phyloP scores from a whole-genome alignment of 2,329 filamentous ascomycete species.

The Fusarium haematococcum region DNA sequence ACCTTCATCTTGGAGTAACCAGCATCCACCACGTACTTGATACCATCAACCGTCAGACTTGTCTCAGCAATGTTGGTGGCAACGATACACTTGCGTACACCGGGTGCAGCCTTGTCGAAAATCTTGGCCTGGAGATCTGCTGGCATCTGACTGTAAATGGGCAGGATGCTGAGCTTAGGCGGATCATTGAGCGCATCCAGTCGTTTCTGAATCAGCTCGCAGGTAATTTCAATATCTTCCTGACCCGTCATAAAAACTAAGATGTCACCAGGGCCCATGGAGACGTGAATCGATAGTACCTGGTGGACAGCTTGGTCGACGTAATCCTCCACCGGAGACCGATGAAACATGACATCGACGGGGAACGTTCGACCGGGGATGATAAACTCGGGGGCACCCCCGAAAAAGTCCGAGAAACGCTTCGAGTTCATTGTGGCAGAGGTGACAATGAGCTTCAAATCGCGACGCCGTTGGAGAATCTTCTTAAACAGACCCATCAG shows the following conservation, averaged over 20 bases:
- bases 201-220: constrained; percentile 89
- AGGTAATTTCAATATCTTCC: constrained; percentile 97
- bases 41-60: constrained; percentile 96
- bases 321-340: constrained; percentile 96
- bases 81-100: constrained; percentile 96
- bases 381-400: constrained; percentile 94
- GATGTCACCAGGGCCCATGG: constrained; percentile 92
- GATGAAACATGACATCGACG: constrained; percentile 95
- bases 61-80: constrained; percentile 99
- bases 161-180: constrained; percentile 91
- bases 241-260: constrained; percentile 99
- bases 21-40: constrained; percentile 98
- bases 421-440: constrained; percentile 99
- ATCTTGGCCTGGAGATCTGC: constrained; percentile 98
- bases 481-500: constrained; percentile 99
- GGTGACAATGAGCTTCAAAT: constrained; percentile 96
- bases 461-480: constrained; percentile 86
- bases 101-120: constrained; percentile 89
- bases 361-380: constrained; percentile 97
- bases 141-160: constrained; percentile 99
- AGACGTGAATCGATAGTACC: constrained; percentile 94
- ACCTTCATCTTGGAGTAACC: constrained; percentile 98
- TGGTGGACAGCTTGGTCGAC: constrained; percentile 98
- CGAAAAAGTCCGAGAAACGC: constrained; percentile 94
- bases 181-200: constrained; percentile 92